Conservation (phyloP, 2,329 filamentous ascomycete genomes). For the Aureobasidium sp. region DNA sequence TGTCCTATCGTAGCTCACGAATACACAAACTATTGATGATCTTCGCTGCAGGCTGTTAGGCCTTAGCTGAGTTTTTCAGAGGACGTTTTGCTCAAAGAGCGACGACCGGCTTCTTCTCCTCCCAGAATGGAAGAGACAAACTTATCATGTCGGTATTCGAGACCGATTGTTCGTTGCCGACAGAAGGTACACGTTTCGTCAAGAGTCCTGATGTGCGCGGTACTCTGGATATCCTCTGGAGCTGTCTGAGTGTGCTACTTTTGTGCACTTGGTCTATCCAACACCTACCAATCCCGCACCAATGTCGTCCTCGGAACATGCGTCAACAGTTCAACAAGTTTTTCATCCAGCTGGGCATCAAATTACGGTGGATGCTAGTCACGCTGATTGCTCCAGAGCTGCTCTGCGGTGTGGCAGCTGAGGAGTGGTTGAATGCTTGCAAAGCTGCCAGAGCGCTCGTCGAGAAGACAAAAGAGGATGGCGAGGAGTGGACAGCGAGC, state of each 20-base stretch:
- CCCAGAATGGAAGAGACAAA: background rate
- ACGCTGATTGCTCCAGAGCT: slow-evolving; percentile 1
- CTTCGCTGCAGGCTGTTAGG: background rate
- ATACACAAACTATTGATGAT: background rate
- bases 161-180: background rate
- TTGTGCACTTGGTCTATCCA: slow-evolving; percentile 12
- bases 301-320: slow-evolving; percentile 3
- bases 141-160: background rate
- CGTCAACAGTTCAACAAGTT: slow-evolving; percentile 3
- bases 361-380: background rate
- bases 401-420: background rate
- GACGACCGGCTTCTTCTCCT: background rate
- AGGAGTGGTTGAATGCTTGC: slow-evolving; percentile 7
- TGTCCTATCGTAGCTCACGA: background rate
- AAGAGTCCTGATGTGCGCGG: slow-evolving; percentile 4
- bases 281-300: background rate
- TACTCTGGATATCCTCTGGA: slow-evolving; percentile 11
- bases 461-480: background rate
- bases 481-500: background rate
- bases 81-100: background rate
- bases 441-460: background rate
- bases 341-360: background rate
- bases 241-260: slow-evolving; percentile 11
- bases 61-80: background rate
- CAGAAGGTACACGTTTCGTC: background rate